These are phyloP conservation scores for Limonium bicolor DNA, from an alignment of 148 eudicot species.

Conservation along the genomic window DNA sequence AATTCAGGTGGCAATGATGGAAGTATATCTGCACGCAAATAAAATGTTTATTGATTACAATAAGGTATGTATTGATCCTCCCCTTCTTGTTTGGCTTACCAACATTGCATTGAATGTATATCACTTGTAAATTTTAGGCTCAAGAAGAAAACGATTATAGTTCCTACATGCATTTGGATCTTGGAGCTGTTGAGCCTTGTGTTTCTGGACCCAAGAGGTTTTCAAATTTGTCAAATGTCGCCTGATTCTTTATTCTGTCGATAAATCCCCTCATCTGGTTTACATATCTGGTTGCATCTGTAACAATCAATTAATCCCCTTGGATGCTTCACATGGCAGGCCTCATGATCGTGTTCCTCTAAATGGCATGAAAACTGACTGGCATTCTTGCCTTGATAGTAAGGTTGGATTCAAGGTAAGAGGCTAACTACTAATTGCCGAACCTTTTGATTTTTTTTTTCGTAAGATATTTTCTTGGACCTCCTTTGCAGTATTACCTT, in stretches of 20 bases:
- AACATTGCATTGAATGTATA: background rate
- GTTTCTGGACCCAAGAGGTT: slow-evolving; percentile 60
- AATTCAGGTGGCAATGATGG: slow-evolving; percentile 51
- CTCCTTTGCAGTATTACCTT: too few species aligned
- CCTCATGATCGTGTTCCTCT: slow-evolving; percentile 54
- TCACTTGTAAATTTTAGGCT: slow-evolving; percentile 21
- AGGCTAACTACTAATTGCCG: background rate
- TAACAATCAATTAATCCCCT: background rate
- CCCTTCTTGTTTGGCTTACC: background rate
- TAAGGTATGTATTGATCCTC: slow-evolving; percentile 16
- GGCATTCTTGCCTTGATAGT: slow-evolving; percentile 58
- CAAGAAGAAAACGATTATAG: slow-evolving; percentile 39
- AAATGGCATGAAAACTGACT: slow-evolving; percentile 57
- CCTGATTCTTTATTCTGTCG: background rate
- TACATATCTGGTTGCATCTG: background rate
- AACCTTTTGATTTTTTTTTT: background rate
- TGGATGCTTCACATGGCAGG: slow-evolving; percentile 13
- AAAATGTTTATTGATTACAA: slow-evolving; percentile 51
- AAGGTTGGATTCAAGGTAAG: slow-evolving; percentile 57
- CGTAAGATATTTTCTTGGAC: background rate
- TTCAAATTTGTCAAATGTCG: background rate
- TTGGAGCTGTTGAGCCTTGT: slow-evolving; percentile 45
- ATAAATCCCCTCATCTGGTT: background rate
- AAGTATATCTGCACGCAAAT: slow-evolving; percentile 54
- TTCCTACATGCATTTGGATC: slow-evolving; percentile 32